Conservation (phyloP, 169 alveolate species). For the Cryptosporidium ryanae region DNA sequence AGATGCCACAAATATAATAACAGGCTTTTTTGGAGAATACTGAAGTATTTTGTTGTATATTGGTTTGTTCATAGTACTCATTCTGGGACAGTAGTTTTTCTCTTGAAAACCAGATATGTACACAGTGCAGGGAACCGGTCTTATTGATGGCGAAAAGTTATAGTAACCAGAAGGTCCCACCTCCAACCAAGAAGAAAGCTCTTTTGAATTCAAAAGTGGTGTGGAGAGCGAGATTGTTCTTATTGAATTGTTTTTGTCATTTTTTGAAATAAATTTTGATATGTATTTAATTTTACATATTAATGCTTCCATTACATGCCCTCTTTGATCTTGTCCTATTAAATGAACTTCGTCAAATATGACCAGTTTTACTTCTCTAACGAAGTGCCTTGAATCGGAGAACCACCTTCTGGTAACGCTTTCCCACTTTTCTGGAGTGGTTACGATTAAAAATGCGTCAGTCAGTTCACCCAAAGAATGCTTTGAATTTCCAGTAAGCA, state of each 20-base stretch:
- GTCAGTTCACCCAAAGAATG: conserved; percentile 89
- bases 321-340: conserved; percentile 95
- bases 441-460: conserved; percentile 91
- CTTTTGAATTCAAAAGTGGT: conserved; percentile 98
- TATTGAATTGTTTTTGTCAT: conserved; percentile 76
- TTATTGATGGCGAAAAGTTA: conserved; percentile 97
- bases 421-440: conserved; percentile 99
- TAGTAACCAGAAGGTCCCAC: conserved; percentile 94
- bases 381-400: conserved; percentile 90
- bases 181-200: conserved; percentile 98
- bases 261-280: conserved; percentile 86
- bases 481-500: conserved; percentile 97
- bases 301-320: conserved; percentile 97
- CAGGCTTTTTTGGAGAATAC: conserved; percentile 94
- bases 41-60: conserved; percentile 91
- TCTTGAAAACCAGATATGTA: conserved; percentile 92
- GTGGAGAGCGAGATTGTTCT: conserved; percentile 97
- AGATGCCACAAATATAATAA: conserved; percentile 95
- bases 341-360: conserved; percentile 99
- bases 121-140: conserved; percentile 98
- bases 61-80: conserved; percentile 97
- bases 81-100: conserved; percentile 95
- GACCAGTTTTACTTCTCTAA: conserved; percentile 91
- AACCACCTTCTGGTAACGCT: conserved; percentile 98
- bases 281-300: conserved; percentile 96